Evolutionary conservation across 306 rosid genomes (phyloP), one percentile per base, ranked within the genome.

Genomic region (Castanopsis chinensis): DNA sequence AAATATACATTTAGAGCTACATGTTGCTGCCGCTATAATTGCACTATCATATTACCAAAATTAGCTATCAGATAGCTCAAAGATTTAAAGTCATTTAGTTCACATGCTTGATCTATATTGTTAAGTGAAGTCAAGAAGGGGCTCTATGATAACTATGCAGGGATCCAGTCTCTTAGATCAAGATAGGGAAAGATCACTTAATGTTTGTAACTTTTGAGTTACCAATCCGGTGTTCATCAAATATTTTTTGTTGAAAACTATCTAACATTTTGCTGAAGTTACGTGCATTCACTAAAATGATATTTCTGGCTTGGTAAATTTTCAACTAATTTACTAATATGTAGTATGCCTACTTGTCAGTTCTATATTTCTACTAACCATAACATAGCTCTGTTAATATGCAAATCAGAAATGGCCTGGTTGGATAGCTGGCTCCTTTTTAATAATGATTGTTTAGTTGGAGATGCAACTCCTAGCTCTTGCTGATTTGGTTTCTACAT

Each of bases 161-260:
- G 71, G 51, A 67, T 32, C 71, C 52, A 67, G 19, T 64, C 45
- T 57, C 56, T 51, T 82, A 68, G 68, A 52, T 13, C 69, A 54
- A 63, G 23, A 35, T 52, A 58, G 81, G 32, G 43, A 23, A 27
- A 19, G 52, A 12, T 28, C 27, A 23, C 75, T 65, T 54, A 58
- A 69, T 52, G 5, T 45, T 33, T 30, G 67, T 68, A 53, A 32
- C 27, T 52, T 52, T 11, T 23, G 27, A 67, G 25, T 19, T 74
- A 9, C 80, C 27, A 83, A 59, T 35, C 54, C 37, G 28, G 30
- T 69, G 54, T 51, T 5, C 58, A 54, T 37, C 20, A 54, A 33
- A 33, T 20, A 41, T 15, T 53, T 63, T 8, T 58, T 49, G 53
- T 49, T 49, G 17, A 49, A 49, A 49, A 49, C 53, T 13, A 49